Percentiles rank a stretch among this genome's conserved stretches.
Evolutionary conservation across 1,139 yeast genomes (phyloP).

Genomic region (Protomyces pachydermus): DNA sequence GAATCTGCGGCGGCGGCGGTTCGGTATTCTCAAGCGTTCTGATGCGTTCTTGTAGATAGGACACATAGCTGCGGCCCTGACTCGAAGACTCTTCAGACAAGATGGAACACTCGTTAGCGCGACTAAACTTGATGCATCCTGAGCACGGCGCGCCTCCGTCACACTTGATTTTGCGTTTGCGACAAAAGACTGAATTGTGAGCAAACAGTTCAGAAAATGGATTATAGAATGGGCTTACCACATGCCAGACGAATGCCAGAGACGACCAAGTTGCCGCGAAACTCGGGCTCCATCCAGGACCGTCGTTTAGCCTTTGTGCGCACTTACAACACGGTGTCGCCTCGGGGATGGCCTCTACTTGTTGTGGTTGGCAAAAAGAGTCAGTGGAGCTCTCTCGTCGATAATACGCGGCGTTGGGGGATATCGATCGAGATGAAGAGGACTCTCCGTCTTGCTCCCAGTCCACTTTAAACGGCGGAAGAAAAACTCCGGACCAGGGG

Average conservation of each 20-base stretch:
- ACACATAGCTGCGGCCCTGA: conserved; percentile 23
- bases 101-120: conserved; percentile 22
- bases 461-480: too few species aligned
- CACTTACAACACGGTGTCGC: too few species aligned
- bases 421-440: too few species aligned
- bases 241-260: conserved; percentile 22
- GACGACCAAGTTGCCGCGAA: conserved; percentile 19
- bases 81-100: conserved; percentile 21
- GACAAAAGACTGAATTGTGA: conserved; percentile 7
- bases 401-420: too few species aligned
- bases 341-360: too few species aligned
- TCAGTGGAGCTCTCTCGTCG: too few species aligned
- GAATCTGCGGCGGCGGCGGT: neutral
- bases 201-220: neutral
- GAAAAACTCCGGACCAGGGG: too few species aligned
- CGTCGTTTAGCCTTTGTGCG: neutral
- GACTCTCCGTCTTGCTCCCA: too few species aligned
- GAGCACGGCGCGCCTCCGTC: conserved; percentile 25
- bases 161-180: conserved; percentile 24
- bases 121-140: conserved; percentile 17
- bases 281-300: conserved; percentile 6
- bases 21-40: conserved; percentile 5
- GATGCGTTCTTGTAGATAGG: conserved; percentile 22
- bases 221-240: neutral
- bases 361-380: too few species aligned